Evolutionary conservation across 2,329 filamentous ascomycete species (phyloP).

Genomic region (Trichoderma asperellum): DNA sequence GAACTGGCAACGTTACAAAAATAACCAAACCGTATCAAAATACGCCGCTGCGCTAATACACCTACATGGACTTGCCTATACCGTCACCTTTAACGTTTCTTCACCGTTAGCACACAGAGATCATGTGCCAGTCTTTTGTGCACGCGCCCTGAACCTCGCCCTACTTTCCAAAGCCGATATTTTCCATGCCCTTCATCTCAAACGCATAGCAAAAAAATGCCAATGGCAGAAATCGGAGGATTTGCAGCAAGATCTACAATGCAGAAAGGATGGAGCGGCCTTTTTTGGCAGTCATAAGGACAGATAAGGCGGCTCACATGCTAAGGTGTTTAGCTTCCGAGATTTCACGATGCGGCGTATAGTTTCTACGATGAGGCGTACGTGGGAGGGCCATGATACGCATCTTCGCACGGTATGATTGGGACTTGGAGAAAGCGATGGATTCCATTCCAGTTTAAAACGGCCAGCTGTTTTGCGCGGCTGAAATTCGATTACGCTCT

Average conservation of each 20-base stretch:
- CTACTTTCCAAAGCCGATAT: neutral
- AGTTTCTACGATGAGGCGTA: neutral
- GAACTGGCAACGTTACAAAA: neutral
- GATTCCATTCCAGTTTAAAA: neutral
- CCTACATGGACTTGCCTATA: neutral
- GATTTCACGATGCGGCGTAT: neutral
- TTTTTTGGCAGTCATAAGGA: neutral
- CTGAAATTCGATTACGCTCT: neutral
- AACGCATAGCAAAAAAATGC: neutral
- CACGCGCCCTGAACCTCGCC: neutral
- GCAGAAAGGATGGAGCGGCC: neutral
- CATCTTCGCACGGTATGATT: neutral
- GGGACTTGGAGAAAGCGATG: neutral
- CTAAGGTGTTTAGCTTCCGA: neutral
- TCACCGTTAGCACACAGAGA: constrained; percentile 5
- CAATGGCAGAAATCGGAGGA: neutral
- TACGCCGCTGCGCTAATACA: neutral
- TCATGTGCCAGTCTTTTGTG: constrained; percentile 1
- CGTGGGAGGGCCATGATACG: neutral
- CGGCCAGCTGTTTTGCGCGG: neutral
- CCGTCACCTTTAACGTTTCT: neutral
- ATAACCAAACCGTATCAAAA: neutral
- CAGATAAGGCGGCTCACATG: neutral
- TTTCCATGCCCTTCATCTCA: neutral
- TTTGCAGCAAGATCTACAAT: neutral